Percentiles rank a stretch among this genome's conserved stretches.
These are phyloP conservation scores for Samsoniella hepiali DNA, from an alignment of 2,329 filamentous ascomycete genomes.

Conservation along the genomic window DNA sequence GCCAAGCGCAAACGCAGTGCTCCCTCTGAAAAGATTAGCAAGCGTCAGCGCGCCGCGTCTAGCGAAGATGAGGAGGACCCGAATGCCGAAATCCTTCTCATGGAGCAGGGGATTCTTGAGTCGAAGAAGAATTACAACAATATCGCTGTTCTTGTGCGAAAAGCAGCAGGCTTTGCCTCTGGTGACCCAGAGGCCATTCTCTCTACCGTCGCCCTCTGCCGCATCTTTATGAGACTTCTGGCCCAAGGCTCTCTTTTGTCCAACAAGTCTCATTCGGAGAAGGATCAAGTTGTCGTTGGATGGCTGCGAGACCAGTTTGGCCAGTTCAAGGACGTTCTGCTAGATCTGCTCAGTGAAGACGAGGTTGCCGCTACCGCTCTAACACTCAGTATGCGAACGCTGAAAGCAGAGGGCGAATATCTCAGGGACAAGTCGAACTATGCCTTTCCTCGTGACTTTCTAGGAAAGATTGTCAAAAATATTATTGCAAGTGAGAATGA, in stretches of 20 bases:
- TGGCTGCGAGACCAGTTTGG: conserved; percentile 76
- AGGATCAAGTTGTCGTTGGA: conserved; percentile 68
- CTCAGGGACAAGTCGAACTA: conserved; percentile 59
- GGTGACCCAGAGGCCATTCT: conserved; percentile 56
- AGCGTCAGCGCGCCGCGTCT: conserved; percentile 47
- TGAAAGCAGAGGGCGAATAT: conserved; percentile 73
- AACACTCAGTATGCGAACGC: conserved; percentile 75
- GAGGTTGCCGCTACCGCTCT: conserved; percentile 67
- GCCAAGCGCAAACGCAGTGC: conserved; percentile 53
- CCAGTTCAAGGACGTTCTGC: conserved; percentile 65
- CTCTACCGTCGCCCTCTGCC: conserved; percentile 77
- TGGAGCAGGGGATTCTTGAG: conserved; percentile 79
- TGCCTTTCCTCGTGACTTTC: conserved; percentile 65
- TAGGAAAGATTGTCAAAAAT: conserved; percentile 61
- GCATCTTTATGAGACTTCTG: conserved; percentile 79
- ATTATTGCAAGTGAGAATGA: conserved; percentile 58
- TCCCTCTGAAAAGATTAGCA: conserved; percentile 43
- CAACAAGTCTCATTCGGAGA: conserved; percentile 63
- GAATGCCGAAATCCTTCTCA: conserved; percentile 64
- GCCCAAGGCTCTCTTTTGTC: conserved; percentile 67
- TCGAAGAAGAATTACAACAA: conserved; percentile 92
- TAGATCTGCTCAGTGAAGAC: conserved; percentile 60
- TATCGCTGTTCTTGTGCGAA: conserved; percentile 68
- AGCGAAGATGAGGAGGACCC: conserved; percentile 48
- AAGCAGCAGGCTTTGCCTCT: conserved; percentile 45